A percentile compares a stretch with the other conserved stretches of the same genome.
Conservation (phyloP, 2,329 filamentous ascomycete genomes). For the Fusarium marasasianum region DNA sequence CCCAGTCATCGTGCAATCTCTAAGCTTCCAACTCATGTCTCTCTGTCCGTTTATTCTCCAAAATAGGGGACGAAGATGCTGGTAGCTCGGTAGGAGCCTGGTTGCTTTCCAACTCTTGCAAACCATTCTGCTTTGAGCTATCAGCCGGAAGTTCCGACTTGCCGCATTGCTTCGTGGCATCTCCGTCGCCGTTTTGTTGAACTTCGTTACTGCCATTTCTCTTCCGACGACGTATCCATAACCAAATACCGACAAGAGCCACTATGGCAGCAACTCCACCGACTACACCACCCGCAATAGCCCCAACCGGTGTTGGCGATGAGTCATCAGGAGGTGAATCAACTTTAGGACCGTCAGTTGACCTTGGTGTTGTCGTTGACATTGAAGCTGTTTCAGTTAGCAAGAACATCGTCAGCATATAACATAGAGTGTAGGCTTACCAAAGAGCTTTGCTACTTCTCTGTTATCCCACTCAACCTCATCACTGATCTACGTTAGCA, state of each 20-base stretch:
- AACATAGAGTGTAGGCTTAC: not conserved
- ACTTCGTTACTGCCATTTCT: not conserved
- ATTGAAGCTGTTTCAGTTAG: not conserved
- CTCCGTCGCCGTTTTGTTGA: accelerated
- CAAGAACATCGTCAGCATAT: accelerated
- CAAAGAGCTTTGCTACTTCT: not conserved
- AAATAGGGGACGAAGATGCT: accelerated
- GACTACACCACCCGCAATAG: not conserved
- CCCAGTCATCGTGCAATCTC: too few relatives aligned
- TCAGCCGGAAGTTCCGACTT: not conserved
- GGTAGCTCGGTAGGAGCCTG: accelerated
- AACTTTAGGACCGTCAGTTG: accelerated
- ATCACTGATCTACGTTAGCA: not conserved
- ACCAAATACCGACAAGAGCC: not conserved
- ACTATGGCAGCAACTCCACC: not conserved
- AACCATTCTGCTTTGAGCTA: accelerated
- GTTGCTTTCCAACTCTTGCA: not conserved
- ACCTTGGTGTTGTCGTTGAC: not conserved
- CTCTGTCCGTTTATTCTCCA: not conserved
- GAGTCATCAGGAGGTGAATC: accelerated
- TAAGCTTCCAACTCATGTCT: not conserved
- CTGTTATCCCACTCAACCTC: not conserved
- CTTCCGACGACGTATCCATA: not conserved
- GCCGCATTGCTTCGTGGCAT: too few relatives aligned
- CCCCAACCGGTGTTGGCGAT: not conserved